Evolutionary conservation across 192 early-diverging fungal genomes (phyloP).

Genomic region (Helicostylum pulchrum): DNA sequence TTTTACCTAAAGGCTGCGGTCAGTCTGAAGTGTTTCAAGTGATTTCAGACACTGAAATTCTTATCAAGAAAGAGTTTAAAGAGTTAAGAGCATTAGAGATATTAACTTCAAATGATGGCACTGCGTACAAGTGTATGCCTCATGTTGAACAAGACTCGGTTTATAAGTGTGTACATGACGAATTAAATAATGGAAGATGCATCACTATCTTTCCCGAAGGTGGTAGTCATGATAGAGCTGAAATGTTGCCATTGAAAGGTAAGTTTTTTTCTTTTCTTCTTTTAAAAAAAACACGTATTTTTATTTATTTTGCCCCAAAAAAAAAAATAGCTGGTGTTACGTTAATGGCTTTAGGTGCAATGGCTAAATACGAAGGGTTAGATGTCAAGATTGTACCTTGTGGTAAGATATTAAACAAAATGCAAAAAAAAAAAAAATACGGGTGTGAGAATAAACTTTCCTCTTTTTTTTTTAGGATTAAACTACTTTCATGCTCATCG

Average conservation of each 20-base stretch:
- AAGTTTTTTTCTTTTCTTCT: neutral
- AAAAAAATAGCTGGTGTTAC: conserved; percentile 64
- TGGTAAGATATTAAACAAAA: conserved; percentile 28
- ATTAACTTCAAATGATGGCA: conserved; percentile 56
- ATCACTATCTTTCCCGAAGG: conserved; percentile 99
- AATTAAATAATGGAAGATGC: conserved; percentile 67
- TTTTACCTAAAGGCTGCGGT: conserved; percentile 59
- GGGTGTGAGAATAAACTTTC: neutral
- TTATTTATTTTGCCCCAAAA: neutral
- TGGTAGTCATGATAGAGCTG: conserved; percentile 94
- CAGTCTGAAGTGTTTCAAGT: conserved; percentile 71
- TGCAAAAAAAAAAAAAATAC: neutral
- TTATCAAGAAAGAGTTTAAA: conserved; percentile 74
- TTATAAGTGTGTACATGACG: conserved; percentile 79
- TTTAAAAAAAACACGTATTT: neutral
- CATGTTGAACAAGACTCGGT: conserved; percentile 89
- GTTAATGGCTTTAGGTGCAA: conserved; percentile 86
- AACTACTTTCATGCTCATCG: conserved; percentile 95
- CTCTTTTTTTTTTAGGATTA: conserved; percentile 48
- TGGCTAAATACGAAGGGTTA: conserved; percentile 76
- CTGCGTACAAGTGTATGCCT: conserved; percentile 66
- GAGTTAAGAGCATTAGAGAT: conserved; percentile 62
- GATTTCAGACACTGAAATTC: conserved; percentile 77
- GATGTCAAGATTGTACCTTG: conserved; percentile 93
- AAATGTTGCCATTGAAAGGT: conserved; percentile 95